Conservation (phyloP, 257 asterid species). For the Solanum clarkiae region DNA sequence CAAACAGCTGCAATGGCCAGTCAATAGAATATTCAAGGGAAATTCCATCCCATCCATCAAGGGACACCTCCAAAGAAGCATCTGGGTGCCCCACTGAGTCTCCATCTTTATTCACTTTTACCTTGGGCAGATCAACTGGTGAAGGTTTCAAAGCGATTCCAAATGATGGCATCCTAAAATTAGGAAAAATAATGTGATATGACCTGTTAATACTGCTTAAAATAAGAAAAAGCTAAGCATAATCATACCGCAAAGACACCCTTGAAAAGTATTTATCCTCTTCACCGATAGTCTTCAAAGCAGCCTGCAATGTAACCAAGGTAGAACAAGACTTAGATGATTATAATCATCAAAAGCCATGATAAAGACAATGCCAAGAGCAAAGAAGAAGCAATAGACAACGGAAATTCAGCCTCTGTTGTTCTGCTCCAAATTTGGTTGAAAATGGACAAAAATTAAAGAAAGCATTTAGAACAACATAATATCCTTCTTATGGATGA, state of each 20-base stretch:
- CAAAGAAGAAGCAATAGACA: not conserved
- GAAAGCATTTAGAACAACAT: not conserved
- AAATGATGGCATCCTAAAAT: slow-evolving; percentile 54
- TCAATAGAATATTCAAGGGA: slow-evolving; percentile 85
- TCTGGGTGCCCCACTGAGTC: slow-evolving; percentile 47
- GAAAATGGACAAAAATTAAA: not conserved
- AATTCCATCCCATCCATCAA: slow-evolving; percentile 96
- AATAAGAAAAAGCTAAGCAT: slow-evolving; percentile 1
- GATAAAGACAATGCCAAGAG: not conserved
- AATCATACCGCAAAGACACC: slow-evolving; percentile 65
- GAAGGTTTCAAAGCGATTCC: slow-evolving; percentile 64
- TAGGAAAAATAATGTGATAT: slow-evolving; percentile 8
- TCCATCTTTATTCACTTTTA: slow-evolving; percentile 51
- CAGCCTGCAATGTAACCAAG: slow-evolving; percentile 53
- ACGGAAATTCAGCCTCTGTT: not conserved
- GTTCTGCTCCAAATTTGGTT: not conserved
- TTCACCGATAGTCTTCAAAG: slow-evolving; percentile 85
- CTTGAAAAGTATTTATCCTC: slow-evolving; percentile 86
- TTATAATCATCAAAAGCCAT: not conserved
- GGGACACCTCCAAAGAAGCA: slow-evolving; percentile 47
- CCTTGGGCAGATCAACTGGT: slow-evolving; percentile 54
- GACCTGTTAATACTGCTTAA: not conserved
- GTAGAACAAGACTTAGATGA: not conserved
- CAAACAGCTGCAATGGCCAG: slow-evolving; percentile 96
- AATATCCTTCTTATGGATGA: not conserved